These are phyloP conservation scores for Nemania sp. DNA, from an alignment of 2,329 filamentous ascomycete species.

Conservation along the genomic window DNA sequence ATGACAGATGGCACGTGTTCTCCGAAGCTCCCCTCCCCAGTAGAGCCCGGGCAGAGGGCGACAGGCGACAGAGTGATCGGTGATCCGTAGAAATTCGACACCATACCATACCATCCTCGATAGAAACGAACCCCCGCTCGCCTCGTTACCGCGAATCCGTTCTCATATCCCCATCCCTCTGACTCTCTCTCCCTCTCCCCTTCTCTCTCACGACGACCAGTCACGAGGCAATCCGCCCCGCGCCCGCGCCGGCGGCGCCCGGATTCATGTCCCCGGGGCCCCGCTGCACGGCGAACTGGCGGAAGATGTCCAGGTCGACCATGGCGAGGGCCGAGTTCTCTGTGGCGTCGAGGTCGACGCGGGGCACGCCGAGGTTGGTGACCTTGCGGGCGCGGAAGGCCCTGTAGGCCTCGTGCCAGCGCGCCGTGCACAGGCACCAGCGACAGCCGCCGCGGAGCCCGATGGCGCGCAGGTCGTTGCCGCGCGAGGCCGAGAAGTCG, in stretches of 20 bases:
- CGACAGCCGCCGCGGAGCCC: constrained; percentile 63
- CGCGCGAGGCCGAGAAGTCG: constrained; percentile 61
- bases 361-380: constrained; percentile 37
- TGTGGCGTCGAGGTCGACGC: constrained; percentile 55
- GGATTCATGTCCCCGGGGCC: constrained; percentile 22
- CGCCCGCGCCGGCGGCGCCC: background rate
- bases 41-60: too few relatives aligned
- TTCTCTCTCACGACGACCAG: too few relatives aligned
- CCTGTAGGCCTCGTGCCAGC: constrained; percentile 65
- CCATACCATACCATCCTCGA: too few relatives aligned
- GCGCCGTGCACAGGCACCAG: constrained; percentile 65
- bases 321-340: constrained; percentile 55
- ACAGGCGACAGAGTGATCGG: too few relatives aligned
- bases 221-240: background rate
- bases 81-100: too few relatives aligned
- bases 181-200: too few relatives aligned
- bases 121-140: too few relatives aligned
- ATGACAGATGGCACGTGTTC: too few relatives aligned
- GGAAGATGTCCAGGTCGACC: constrained; percentile 53
- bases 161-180: too few relatives aligned
- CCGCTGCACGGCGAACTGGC: constrained; percentile 49
- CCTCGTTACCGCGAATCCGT: too few relatives aligned
- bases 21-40: too few relatives aligned
- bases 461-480: constrained; percentile 59
- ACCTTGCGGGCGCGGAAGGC: constrained; percentile 52